Conservation (phyloP, 1,284 basidiomycete genomes). For the Ceratobasidium sp. region DNA sequence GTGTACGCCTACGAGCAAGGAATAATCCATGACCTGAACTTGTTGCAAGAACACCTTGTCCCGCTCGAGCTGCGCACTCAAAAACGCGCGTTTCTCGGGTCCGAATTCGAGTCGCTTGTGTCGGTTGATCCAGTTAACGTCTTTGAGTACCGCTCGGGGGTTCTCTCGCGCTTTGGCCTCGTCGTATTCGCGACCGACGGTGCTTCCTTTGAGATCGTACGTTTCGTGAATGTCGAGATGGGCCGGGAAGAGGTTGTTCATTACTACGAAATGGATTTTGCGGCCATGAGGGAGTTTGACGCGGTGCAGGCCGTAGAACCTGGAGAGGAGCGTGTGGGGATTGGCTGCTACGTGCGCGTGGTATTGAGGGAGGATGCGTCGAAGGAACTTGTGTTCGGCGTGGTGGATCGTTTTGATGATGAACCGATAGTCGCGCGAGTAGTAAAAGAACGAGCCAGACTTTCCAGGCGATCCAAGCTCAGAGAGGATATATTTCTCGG, state of each 20-base stretch:
- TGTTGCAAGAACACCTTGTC: slow-evolving; percentile 88
- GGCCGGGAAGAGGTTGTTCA: slow-evolving; percentile 99
- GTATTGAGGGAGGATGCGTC: slow-evolving; percentile 87
- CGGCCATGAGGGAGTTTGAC: slow-evolving; percentile 94
- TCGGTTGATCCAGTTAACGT: slow-evolving; percentile 95
- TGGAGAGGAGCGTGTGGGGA: slow-evolving; percentile 92
- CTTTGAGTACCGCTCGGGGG: slow-evolving; percentile 91
- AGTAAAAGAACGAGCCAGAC: slow-evolving; percentile 99
- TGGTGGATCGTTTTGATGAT: slow-evolving; percentile 99
- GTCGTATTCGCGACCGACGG: slow-evolving; percentile 88
- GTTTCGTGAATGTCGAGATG: slow-evolving; percentile 98
- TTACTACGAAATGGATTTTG: slow-evolving; percentile 99
- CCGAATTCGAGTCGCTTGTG: slow-evolving; percentile 86
- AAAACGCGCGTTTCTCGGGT: slow-evolving; percentile 90
- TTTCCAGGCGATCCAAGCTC: slow-evolving; percentile 99
- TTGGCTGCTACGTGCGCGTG: slow-evolving; percentile 90
- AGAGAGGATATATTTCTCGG: slow-evolving; percentile 96
- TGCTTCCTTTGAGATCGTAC: slow-evolving; percentile 96
- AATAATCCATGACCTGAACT: slow-evolving; percentile 96
- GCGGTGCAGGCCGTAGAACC: slow-evolving; percentile 97
- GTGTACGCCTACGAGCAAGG: slow-evolving; percentile 93
- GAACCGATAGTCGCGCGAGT: slow-evolving; percentile 97
- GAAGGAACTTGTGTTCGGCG: slow-evolving; percentile 93
- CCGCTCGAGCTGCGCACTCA: slow-evolving; percentile 89
- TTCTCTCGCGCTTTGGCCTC: slow-evolving; percentile 87